These are phyloP conservation scores for Exophiala xenobiotica DNA, from an alignment of 2,329 filamentous ascomycete species.

Conservation along the genomic window DNA sequence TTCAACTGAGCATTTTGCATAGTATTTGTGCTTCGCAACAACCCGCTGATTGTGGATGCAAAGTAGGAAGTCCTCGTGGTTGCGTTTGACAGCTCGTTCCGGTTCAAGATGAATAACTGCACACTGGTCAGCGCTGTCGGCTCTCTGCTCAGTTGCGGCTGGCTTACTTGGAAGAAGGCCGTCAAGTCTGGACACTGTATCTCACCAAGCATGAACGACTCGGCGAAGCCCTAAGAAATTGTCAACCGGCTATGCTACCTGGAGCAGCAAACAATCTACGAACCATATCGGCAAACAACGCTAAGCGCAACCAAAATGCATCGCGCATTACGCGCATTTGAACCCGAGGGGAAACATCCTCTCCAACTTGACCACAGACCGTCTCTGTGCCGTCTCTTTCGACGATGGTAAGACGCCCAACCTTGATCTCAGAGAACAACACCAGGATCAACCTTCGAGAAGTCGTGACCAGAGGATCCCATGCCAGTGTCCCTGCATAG, in stretches of 20 bases:
- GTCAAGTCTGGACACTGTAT: conserved; percentile 66
- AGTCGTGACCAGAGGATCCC: conserved; percentile 48
- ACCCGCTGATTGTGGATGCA: conserved; percentile 56
- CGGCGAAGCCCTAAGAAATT: conserved; percentile 59
- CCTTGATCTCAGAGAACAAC: conserved; percentile 46
- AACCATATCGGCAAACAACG: conserved; percentile 70
- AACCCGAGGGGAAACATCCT: conserved; percentile 41
- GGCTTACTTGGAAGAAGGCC: conserved; percentile 58
- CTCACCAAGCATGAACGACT: conserved; percentile 72
- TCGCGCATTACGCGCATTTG: conserved; percentile 64
- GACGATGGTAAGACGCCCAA: conserved; percentile 47
- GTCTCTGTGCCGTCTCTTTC: conserved; percentile 46
- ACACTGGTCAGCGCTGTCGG: not conserved
- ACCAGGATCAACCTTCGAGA: conserved; percentile 48
- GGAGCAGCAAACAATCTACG: no score
- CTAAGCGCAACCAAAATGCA: conserved; percentile 67
- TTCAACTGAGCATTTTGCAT: conserved; percentile 62
- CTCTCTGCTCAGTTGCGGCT: not conserved
- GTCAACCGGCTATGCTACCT: not conserved
- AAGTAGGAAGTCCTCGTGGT: conserved; percentile 62
- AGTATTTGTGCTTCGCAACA: conserved; percentile 60
- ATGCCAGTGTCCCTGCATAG: conserved; percentile 47
- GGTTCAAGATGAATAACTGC: conserved; percentile 69
- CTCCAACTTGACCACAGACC: conserved; percentile 36
- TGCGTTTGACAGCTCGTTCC: conserved; percentile 63